These are phyloP conservation scores for Verticillium klebahnii DNA, from an alignment of 2,329 filamentous ascomycete species.

Conservation along the genomic window DNA sequence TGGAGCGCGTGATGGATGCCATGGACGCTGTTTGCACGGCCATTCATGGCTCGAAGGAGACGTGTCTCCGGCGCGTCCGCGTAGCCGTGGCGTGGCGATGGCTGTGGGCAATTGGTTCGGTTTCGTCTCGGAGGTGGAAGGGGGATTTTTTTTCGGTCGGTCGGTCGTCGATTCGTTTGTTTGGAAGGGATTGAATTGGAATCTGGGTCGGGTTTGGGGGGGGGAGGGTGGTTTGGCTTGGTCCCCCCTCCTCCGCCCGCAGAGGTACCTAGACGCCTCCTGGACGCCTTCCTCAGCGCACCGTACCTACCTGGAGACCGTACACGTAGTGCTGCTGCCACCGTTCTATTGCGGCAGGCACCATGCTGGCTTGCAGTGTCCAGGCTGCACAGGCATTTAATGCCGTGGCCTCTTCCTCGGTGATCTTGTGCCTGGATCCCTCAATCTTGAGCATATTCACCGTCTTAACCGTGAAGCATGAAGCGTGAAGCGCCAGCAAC, in stretches of 20 bases:
- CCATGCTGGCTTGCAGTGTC: no score
- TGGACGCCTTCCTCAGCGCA: no score
- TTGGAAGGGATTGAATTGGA: background rate
- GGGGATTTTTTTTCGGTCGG: background rate
- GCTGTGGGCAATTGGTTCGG: background rate
- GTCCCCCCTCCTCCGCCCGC: background rate
- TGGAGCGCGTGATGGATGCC: slow-evolving; percentile 49
- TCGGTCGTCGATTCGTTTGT: background rate
- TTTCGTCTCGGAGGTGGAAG: background rate
- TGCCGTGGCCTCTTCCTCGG: no score
- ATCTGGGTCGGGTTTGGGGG: background rate
- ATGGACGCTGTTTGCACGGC: slow-evolving; percentile 30
- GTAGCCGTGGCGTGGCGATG: slow-evolving; percentile 5
- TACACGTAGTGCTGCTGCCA: no score
- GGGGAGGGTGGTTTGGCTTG: background rate
- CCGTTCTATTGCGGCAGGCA: no score
- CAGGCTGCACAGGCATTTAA: no score
- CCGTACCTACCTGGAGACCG: no score
- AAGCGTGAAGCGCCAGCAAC: no score
- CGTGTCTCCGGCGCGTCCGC: slow-evolving; percentile 2
- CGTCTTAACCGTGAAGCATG: no score
- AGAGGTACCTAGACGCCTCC: no score
- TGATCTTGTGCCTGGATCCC: no score
- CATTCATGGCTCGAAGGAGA: slow-evolving; percentile 19
- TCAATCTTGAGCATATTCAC: no score